Evolutionary conservation across 306 rosid genomes (phyloP), one percentile per base, ranked within the genome.

Genomic region (Quercus cerris): DNA sequence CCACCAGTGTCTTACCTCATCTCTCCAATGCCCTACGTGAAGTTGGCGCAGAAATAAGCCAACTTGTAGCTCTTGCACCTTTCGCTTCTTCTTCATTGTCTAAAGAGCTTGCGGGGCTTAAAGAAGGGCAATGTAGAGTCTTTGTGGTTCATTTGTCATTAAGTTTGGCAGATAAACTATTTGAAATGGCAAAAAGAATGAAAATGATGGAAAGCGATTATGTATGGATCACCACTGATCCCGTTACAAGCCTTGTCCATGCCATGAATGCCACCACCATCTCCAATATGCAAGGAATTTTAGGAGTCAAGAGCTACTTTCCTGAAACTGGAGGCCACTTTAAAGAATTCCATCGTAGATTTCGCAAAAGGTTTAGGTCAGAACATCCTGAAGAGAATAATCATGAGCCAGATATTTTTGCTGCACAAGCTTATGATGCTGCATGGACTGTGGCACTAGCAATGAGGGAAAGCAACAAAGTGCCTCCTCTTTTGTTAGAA

Each of bases 191-290:
- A 35, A 77, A 57, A 9, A 66, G 81, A 62, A 68, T 85, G 88
- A 69, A 81, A 4, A 89, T 89, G 93, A 81, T 87, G 79, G 88
- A 77, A 67, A 81, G 75, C 33, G 88, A 41, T 49, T 87, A 81
- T 78, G 89, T 85, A 25, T 89, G 91, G 93, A 87, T 89, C 78
- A 81, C 87, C 11, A 83, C 89, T n/a, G 87, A 87, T 58, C 73
- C 84, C 27, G 61, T 85, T 77, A 82, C 93, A 30, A 81, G 81
- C 75, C 87, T 85, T 75, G 82, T 84, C 20, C 78, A 87, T 80
- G 84, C 88, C 76, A 78, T 87, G 81, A 81, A 85, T 78, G 75
- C 84, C 31, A 83, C 91, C 44, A 72, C 75, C 33, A 30, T 77
- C 61, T 81, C 85, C 61, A 41, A 76, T 6, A 82, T 87, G 88